Evolutionary conservation across 495 filamentous ascomycete species (phyloP).

Genomic region (Podospora pseudocomata): DNA sequence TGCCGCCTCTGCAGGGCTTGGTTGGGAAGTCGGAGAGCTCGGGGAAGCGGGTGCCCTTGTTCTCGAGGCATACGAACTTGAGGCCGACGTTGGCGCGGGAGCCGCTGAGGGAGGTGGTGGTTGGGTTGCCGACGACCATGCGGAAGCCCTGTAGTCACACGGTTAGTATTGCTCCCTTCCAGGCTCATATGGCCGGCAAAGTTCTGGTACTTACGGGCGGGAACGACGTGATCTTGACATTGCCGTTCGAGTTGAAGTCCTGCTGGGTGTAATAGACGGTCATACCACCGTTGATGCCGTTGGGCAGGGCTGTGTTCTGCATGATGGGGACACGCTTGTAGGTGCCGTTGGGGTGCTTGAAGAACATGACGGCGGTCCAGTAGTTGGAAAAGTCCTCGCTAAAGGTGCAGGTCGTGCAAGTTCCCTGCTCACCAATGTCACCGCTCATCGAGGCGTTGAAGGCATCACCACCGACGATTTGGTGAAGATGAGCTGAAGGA

Average conservation of each 20-base stretch:
- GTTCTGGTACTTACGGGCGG: conserved; percentile 35
- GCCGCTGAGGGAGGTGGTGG: conserved; percentile 28
- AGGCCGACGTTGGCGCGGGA: conserved; percentile 40
- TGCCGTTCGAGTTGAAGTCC: conserved; percentile 42
- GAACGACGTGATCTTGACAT: conserved; percentile 46
- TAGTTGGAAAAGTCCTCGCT: conserved; percentile 48
- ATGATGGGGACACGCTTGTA: conserved; percentile 44
- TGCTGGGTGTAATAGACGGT: conserved; percentile 50
- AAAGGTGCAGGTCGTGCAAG: conserved; percentile 46
- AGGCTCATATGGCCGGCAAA: neutral
- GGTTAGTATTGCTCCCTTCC: conserved; percentile 4
- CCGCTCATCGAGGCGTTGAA: conserved; percentile 48
- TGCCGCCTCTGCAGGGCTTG: conserved; percentile 43
- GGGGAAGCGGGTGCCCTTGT: conserved; percentile 40
- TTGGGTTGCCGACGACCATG: conserved; percentile 50
- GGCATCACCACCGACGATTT: conserved; percentile 48
- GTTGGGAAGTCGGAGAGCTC: conserved; percentile 47
- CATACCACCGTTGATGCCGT: conserved; percentile 48
- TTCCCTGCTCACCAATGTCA: conserved; percentile 41
- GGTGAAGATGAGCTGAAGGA: conserved; percentile 46
- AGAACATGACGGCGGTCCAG: conserved; percentile 51
- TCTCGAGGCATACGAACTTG: conserved; percentile 46
- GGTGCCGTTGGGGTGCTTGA: conserved; percentile 48
- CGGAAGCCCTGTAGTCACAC: conserved; percentile 45
- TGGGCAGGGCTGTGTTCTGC: conserved; percentile 42